Evolutionary conservation across 208 protist species (phyloP).

Genomic region (Leishmania lainsoni): DNA sequence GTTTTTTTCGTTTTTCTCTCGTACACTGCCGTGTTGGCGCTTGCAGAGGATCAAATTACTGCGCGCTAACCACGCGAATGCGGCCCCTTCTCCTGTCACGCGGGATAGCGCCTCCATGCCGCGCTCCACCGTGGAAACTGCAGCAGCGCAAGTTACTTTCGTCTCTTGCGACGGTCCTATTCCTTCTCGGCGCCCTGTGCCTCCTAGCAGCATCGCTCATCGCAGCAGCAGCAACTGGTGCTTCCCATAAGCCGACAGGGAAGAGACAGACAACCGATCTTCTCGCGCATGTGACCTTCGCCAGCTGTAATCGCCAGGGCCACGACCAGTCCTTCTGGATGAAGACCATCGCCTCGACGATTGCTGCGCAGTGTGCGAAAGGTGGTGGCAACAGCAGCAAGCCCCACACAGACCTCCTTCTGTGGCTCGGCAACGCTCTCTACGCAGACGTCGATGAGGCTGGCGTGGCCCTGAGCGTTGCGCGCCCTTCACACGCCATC

Average conservation of each 20-base stretch:
- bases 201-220: not conserved
- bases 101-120: not conserved
- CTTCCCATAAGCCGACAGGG: not conserved
- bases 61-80: not conserved
- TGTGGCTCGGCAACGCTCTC: constrained; percentile 81
- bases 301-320: constrained; percentile 69
- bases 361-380: constrained; percentile 11
- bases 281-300: constrained; percentile 60
- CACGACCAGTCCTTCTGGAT: constrained; percentile 72
- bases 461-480: constrained; percentile 17
- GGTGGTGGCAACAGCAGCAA: not conserved
- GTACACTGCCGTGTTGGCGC: not conserved
- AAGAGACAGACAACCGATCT: not conserved
- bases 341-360: constrained; percentile 24
- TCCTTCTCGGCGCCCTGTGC: not conserved
- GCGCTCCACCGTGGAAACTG: not conserved
- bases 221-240: not conserved
- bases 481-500: constrained; percentile 13
- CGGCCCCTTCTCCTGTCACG: not conserved
- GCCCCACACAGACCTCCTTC: constrained; percentile 52
- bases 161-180: not conserved
- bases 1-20: not conserved
- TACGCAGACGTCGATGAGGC: constrained; percentile 56
- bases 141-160: not conserved
- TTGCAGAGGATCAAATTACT: not conserved